Base-by-base conservation (phyloP, 2,329 filamentous ascomycete species). In the Cordyceps tenuipes region DNA sequence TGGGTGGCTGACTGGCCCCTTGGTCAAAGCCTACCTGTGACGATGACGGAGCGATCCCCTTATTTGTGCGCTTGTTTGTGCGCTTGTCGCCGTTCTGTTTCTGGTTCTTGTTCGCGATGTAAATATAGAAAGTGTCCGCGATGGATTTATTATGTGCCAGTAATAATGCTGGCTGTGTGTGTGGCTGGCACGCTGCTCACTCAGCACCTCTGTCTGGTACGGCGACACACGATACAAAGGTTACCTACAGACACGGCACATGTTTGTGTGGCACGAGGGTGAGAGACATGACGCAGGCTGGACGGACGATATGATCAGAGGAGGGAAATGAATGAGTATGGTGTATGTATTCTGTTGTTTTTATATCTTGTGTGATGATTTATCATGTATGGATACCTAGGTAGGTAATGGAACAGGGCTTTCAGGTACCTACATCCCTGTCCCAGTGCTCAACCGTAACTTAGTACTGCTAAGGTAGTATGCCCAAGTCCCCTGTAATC, bases 261-360 rank as follows among this genome's bases (percentile, higher is more conserved):
- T 57, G 44, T 57, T 57, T 57, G 55, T 46, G 55, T 57, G 15
- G 46, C 55, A 57, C 55, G 23, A 8, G 5, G 13, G 19, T 9
- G 29, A 23, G 19, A 50, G 49, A 51, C 49, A 39, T 51, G 49
- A 39, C n/a, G 49, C 31, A 51, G 31, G 13, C 19, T 21, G n/a
- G 53, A 47, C 10, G 53, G 43, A 23, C 23, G 23, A 4, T 23
- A 29, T 55, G n/a, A 46, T 7, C 15, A 17, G 17, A 17, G 17
- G 26, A 23, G 31, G 31, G 29, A 34, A 15, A 21, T 47, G 12
- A 26, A 47, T 8, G 9, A 56, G 29, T 23, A 46, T 21, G 19
- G 12, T 23, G 49, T 51, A 34, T 51, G 34, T 3, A 51, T 19
- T 5, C 17, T n/a, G 8, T 8, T 49, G 5, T 7, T 17, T 34